Evolutionary conservation across 345 rosid species (phyloP), one percentile per base, ranked within the genome.

Genomic region (Salix exigua): DNA sequence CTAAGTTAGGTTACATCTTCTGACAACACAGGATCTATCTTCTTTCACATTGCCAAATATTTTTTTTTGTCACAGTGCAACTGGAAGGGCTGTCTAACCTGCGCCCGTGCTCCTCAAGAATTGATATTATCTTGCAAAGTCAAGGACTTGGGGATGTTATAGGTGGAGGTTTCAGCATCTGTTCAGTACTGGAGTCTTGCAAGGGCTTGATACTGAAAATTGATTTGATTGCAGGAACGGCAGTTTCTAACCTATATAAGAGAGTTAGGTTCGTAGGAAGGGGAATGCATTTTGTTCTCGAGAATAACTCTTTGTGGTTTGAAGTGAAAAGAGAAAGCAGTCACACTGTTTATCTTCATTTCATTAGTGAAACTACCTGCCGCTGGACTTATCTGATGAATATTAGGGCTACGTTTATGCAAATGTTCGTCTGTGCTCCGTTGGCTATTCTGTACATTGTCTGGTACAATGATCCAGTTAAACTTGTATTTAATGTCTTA

Each of bases 1-100:
- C 63, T 75, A 73, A 74, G 82, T 37, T 74, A 44, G 70, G 71
- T 72, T 78, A 50, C 67, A 66, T 60, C 67, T 82, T 69, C 79
- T 69, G 50, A 70, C 77, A 68, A 30, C 73, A 67, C 61, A 60
- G 70, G 33, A 38, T 53, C 35, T 60, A 61, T 51, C 31, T 35
- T 83, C 61, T 16, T 78, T 72, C 60, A 33, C 65, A 64, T 51
- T 25, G 79, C 77, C 55, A 6, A 69, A 21, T 53, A 10, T 66
- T 68, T 72, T 10, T 12, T 74, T 53, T 74, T 74, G 30, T 23
- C 23, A 69, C 65, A 66, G 74, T 75, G 61, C 60, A 66, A 60
- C 66, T 44, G 38, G 14, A 68, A 68, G 4, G 35, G 70, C 35
- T 30, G 77, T 16, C 71, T 78, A 44, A 44, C 50, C 30, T 12